Evolutionary conservation across 257 asterid species (phyloP), one percentile per base, ranked within the genome.

Genomic region (Nicotiana sylvestris): DNA sequence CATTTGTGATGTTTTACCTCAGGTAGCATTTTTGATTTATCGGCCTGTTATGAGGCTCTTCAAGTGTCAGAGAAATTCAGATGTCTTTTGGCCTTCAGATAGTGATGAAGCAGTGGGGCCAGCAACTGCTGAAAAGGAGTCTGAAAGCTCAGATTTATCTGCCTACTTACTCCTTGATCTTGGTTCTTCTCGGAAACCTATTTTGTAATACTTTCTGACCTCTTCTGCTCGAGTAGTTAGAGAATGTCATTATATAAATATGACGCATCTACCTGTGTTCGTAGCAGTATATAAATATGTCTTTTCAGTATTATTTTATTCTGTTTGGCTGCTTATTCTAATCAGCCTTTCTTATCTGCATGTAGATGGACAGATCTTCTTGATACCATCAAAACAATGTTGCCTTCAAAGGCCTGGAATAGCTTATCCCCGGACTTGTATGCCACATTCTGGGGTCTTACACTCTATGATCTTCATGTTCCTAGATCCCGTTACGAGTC

Each of bases 1-100:
- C 68, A 43, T 60, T 77, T 46, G 18, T 39, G 60, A 35, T 86
- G 53, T 43, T 78, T 57, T 89, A 62, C 84, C 84, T 74, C 91
- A 96, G 99, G 98, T 94, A 84, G 98, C 97, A 79, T 96, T 96
- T 85, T 84, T 96, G 81, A 91, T 96, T 56, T 96, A 94, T 90
- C 97, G 99, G 81, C 99, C 99, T 33, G 98, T 93, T 58, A 94
- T 96, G 98, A 94, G 98, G 88, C 98, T 96, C 85, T 96, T 96
- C 87, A 88, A 85, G 89, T 88, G 91, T 90, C 95, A 88, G 83
- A 89, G 85, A 65, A 83, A 65, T 86, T 86, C 92, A 78, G 89
- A 90, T 85, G 83, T 88, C 81, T 90, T 86, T 90, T 96, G 99
- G 99, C 99, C 99, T 58, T 88, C 89, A 84, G 92, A 94, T 83